Evolutionary conservation across 2,329 filamentous ascomycete species (phyloP), one percentile per base, ranked within the genome.

Genomic region (Beauveria varroae): DNA sequence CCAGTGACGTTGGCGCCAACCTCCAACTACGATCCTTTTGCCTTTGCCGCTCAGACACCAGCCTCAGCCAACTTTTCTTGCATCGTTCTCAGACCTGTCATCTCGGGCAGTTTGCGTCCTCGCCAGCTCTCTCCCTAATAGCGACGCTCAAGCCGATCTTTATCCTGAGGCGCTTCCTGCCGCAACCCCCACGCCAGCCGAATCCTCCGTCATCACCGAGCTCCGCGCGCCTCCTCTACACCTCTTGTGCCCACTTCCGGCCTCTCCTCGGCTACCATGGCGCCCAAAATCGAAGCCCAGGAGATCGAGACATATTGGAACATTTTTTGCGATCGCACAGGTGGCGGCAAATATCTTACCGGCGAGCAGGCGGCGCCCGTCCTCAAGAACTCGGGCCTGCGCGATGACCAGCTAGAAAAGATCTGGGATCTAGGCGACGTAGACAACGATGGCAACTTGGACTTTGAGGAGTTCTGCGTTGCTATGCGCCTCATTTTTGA

Each of bases 391-490:
- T 85, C 82, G 66, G 83, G 83, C 14, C 74, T 86, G 64, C 80
- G 81, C 61, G 83, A 86, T 70, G 81, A 83, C 70, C 93, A 99
- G 78, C 87, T 99, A n/a, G 95, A 98, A 78, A 85, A 87, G 68
- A 91, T 99, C 65, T 99, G 95, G 95, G 95, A 99, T 71, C 82
- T 99, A 65, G 91, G 95, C 62, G 95, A 99, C 73, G 91, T 99
- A 64, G 95, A 99, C 76, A 93, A 93, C 68, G 95, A 99, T 78
- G 95, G 95, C 65, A 96, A 96, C 75, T 81, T 99, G 60, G 95
- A 99, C 77, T 99, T 99, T 79, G 95, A 99, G 78, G 95, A 99
- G 81, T 99, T 99, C 75, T 99, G 95, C 75, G 95, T 99, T 62
- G 95, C 93, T 44, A 99, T 99, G 95, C 86, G 95, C 71, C 80